A percentile compares a stretch with the other conserved stretches of the same genome.
These are phyloP conservation scores for Candida caryicola DNA, from an alignment of 805 yeast species.

Conservation along the genomic window DNA sequence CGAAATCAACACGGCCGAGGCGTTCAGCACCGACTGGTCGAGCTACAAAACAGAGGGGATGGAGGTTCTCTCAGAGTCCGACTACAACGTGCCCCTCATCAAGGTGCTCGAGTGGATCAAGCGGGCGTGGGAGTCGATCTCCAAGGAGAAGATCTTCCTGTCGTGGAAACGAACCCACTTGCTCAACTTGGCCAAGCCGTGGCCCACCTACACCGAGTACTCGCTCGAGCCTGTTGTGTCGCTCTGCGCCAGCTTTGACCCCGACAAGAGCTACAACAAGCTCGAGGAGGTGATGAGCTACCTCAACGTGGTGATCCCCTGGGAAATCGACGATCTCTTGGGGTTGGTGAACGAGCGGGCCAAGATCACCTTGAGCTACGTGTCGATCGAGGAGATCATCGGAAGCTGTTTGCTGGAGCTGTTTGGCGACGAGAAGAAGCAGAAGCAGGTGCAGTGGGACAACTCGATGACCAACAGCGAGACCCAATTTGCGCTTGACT, in stretches of 20 bases:
- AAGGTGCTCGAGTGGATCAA: slow-evolving; percentile 59
- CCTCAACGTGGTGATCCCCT: slow-evolving; percentile 50
- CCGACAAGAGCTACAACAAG: slow-evolving; percentile 36
- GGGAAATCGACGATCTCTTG: slow-evolving; percentile 56
- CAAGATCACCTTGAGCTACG: slow-evolving; percentile 44
- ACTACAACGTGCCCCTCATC: slow-evolving; percentile 49
- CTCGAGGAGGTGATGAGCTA: slow-evolving; percentile 44
- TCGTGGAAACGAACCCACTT: slow-evolving; percentile 38
- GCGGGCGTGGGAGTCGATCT: slow-evolving; percentile 50
- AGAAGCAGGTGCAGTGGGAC: background rate
- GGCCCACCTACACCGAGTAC: background rate
- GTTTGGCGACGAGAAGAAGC: background rate
- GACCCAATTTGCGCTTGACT: background rate
- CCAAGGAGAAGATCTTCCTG: slow-evolving; percentile 28
- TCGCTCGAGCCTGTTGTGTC: slow-evolving; percentile 11
- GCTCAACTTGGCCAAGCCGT: slow-evolving; percentile 17
- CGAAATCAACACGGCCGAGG: background rate
- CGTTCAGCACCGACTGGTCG: background rate
- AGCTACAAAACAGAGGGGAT: slow-evolving; percentile 4
- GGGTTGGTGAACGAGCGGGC: slow-evolving; percentile 47
- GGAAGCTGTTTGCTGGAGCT: slow-evolving; percentile 55
- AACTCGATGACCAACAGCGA: background rate
- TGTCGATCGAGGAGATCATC: slow-evolving; percentile 59
- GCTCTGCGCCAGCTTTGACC: slow-evolving; percentile 13
- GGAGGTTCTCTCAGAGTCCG: slow-evolving; percentile 37